Percentiles rank a stretch among this genome's conserved stretches.
Evolutionary conservation across 257 asterid species (phyloP).

Genomic region (Mentha longifolia): DNA sequence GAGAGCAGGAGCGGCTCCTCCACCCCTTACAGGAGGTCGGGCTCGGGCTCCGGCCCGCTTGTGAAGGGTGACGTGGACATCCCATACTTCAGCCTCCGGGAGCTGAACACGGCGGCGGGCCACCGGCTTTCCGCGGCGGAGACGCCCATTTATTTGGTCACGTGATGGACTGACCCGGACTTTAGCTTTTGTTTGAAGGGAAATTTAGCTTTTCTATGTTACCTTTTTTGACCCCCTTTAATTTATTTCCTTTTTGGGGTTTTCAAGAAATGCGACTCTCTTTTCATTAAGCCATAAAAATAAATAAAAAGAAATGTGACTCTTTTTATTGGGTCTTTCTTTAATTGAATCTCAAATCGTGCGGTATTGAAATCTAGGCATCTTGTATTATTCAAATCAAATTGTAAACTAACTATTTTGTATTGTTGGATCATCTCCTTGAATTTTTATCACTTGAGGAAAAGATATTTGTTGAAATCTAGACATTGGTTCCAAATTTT

Average conservation of each 20-base stretch:
- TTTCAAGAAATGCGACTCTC: conserved; percentile 36
- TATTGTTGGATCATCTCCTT: neutral
- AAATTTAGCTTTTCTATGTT: conserved; percentile 32
- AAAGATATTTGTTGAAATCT: neutral
- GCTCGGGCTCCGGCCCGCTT: conserved; percentile 56
- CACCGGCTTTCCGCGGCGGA: conserved; percentile 47
- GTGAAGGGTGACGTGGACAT: conserved; percentile 53
- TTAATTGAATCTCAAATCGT: neutral
- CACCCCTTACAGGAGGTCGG: conserved; percentile 63
- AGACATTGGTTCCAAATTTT: neutral
- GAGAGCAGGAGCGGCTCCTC: conserved; percentile 72
- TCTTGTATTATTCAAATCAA: neutral
- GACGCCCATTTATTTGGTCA: conserved; percentile 83
- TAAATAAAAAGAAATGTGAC: neutral
- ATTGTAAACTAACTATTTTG: no score
- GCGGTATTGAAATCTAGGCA: neutral
- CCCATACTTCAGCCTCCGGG: conserved; percentile 76
- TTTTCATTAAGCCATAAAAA: neutral
- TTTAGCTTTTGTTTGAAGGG: conserved; percentile 14
- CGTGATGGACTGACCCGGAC: conserved; percentile 40
- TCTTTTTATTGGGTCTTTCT: neutral
- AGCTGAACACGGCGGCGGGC: conserved; percentile 56
- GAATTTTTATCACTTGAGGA: no score
- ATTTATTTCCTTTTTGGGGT: conserved; percentile 25
- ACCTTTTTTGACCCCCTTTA: conserved; percentile 1